phyloP scores from a whole-genome alignment of 2,329 filamentous ascomycete species.

The Monosporascus ibericus region DNA sequence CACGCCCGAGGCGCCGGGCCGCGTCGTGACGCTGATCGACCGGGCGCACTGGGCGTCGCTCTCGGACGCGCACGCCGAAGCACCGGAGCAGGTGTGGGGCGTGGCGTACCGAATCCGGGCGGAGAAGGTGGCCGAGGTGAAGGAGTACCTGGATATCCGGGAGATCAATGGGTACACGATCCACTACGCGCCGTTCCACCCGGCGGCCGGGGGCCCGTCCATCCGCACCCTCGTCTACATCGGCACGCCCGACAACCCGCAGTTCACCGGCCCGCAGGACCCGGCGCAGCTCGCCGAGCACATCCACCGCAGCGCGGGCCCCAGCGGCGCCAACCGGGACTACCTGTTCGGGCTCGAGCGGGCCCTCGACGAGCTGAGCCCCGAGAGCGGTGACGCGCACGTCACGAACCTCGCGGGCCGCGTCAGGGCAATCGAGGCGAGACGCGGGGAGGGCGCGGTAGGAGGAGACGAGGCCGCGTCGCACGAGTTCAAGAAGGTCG shows the following conservation, averaged over 20 bases:
- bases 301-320: constrained; percentile 70
- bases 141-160: constrained; percentile 86
- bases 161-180: constrained; percentile 98
- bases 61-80: constrained; percentile 57
- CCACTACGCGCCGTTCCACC: constrained; percentile 81
- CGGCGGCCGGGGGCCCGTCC: constrained; percentile 34
- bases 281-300: constrained; percentile 71
- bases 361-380: constrained; percentile 65
- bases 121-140: constrained; percentile 70
- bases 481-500: constrained; percentile 36
- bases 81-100: constrained; percentile 73
- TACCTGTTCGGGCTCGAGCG: constrained; percentile 78
- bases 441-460: constrained; percentile 9
- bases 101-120: constrained; percentile 81
- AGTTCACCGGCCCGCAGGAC: constrained; percentile 82
- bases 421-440: constrained; percentile 56
- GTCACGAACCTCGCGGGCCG: constrained; percentile 73
- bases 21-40: constrained; percentile 89
- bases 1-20: constrained; percentile 78
- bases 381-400: constrained; percentile 76
- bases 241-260: constrained; percentile 84
- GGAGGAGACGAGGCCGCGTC: constrained; percentile 5
- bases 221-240: constrained; percentile 77
- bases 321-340: constrained; percentile 84
- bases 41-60: constrained; percentile 76